A percentile compares a stretch with the other conserved stretches of the same genome.
Evolutionary conservation across 441 rosid genomes (phyloP).

Genomic region (Arabidopsis lyrata): DNA sequence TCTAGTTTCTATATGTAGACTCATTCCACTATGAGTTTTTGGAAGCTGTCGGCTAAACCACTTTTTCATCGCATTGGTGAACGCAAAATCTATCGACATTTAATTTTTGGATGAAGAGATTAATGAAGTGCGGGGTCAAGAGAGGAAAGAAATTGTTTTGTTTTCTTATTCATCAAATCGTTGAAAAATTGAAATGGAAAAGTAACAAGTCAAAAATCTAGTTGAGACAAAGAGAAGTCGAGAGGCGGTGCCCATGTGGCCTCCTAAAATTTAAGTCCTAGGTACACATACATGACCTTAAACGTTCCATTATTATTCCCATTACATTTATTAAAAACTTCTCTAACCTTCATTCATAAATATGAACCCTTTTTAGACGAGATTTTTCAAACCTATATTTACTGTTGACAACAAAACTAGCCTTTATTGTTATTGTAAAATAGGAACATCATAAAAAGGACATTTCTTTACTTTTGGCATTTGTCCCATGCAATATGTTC

Average conservation of each 20-base stretch:
- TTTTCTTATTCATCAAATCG: conserved; percentile 23
- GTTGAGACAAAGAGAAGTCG: conserved; percentile 44
- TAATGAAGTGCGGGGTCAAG: conserved; percentile 34
- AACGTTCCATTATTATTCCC: conserved; percentile 21
- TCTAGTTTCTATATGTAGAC: neutral
- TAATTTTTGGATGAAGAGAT: conserved; percentile 16
- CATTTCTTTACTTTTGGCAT: neutral
- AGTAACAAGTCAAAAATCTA: conserved; percentile 37
- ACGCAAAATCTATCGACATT: conserved; percentile 13
- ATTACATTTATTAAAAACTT: conserved; percentile 15
- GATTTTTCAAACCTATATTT: conserved; percentile 8
- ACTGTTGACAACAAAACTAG: conserved; percentile 41
- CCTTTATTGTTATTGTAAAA: conserved; percentile 29
- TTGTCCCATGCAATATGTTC: conserved; percentile 21
- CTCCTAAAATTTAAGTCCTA: conserved; percentile 34
- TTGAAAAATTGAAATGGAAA: conserved; percentile 28
- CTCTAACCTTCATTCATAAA: conserved; percentile 32
- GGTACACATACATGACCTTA: conserved; percentile 31
- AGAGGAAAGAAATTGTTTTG: conserved; percentile 1
- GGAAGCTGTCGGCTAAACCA: neutral
- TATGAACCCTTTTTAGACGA: conserved; percentile 22
- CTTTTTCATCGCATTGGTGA: neutral
- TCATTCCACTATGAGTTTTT: neutral
- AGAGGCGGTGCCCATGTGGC: conserved; percentile 46
- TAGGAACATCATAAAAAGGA: conserved; percentile 25